Base-by-base conservation (phyloP, 202 grass and related monocot species). In the Zizania palustris region DNA sequence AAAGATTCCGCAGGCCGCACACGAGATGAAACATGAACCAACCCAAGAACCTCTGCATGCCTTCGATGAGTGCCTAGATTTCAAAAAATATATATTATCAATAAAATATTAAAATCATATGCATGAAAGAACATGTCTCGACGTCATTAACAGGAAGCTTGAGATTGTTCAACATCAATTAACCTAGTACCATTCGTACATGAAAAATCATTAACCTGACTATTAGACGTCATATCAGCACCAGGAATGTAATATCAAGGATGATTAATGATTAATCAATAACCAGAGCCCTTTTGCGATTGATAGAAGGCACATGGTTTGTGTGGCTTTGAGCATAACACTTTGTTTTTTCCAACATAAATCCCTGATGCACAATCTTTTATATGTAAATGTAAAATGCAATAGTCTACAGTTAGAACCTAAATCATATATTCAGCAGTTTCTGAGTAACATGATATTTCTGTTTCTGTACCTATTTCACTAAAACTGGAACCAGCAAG, bases 41-140 rank as follows among this genome's bases (percentile, higher is more conserved):
- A 88, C 45, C 95, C 95, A 83, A 98, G 95, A 74, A 98, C 91
- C 71, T 98, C 95, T 57, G 87, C 95, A 82, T 89, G 91, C 80
- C 91, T 92, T 83, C 91, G 87, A 58, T 98, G 95, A 87, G 90
- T 75, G 67, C 91, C 95, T 97, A 86, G 76, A 85, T 78, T 72
- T 84, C 48, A 80, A 84, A 70, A 74, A 45, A 73, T n/a, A 76
- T 11, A 66, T 60, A 48, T 9, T 49, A 80, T 55, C 45, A 19
- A 35, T 75, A 64, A 80, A 65, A 46, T 74, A 19, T 20, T 75
- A 64, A 80, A 65, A 46, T 74, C 48, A 34, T 33, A 45, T 59
- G 19, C 13, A 74, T 9, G 11, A 63, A n/a, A 78, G 39, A 67
- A 67, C n/a, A 67, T 87, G 5, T 37, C 53, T 3, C n/a, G 16